Conservation (phyloP, 768 basidiomycete species). For the Collybiopsis confluens region DNA sequence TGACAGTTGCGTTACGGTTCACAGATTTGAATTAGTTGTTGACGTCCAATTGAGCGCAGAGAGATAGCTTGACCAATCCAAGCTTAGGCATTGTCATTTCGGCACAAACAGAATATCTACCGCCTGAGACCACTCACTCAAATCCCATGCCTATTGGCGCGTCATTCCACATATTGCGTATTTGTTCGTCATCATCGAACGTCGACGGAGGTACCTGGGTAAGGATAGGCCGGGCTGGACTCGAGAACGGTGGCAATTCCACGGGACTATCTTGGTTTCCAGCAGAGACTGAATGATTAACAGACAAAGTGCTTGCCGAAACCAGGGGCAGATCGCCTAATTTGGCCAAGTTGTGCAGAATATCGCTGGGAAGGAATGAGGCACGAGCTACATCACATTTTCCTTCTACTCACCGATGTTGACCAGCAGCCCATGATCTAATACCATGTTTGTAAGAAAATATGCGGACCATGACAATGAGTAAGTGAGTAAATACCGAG, state of each 20-base stretch:
- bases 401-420: neutral
- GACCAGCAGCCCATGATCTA: constrained; percentile 1
- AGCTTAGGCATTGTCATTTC: neutral
- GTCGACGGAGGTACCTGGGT: neutral
- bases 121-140: neutral
- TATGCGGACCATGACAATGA: neutral
- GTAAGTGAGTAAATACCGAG: neutral
- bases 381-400: neutral
- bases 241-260: neutral
- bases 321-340: neutral
- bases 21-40: neutral
- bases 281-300: neutral
- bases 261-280: neutral
- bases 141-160: constrained; percentile 3
- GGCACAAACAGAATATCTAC: neutral
- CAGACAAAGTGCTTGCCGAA: neutral
- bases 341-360: neutral
- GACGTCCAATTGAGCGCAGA: constrained; percentile 1
- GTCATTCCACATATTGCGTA: constrained; percentile 5
- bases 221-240: neutral
- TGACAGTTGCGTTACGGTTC: no score
- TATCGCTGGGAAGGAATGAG: neutral
- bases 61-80: neutral
- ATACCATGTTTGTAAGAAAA: neutral
- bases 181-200: neutral